A percentile compares a stretch with the other conserved stretches of the same genome.
Conservation (phyloP, 768 basidiomycete species). For the Suillus sp. region DNA sequence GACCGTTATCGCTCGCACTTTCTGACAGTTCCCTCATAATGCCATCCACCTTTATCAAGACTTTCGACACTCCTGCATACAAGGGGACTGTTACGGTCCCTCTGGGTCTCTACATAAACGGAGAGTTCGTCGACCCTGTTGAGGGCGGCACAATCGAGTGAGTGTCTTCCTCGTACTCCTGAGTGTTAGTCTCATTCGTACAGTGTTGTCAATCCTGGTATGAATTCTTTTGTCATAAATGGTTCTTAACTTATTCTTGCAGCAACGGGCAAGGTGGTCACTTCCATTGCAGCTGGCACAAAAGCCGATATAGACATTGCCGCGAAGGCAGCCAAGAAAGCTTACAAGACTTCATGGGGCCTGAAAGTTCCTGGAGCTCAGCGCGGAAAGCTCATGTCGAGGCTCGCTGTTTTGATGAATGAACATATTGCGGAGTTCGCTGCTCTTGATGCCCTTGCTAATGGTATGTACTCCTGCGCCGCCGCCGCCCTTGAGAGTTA, state of each 20-base stretch:
- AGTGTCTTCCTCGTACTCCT: conserved; percentile 24
- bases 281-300: conserved; percentile 54
- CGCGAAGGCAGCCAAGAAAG: conserved; percentile 61
- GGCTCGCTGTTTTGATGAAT: conserved; percentile 68
- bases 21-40: conserved; percentile 24
- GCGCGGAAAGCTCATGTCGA: conserved; percentile 56
- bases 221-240: conserved; percentile 16
- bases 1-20: neutral
- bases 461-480: conserved; percentile 42
- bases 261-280: conserved; percentile 65
- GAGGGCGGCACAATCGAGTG: conserved; percentile 63
- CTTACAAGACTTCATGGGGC: conserved; percentile 63
- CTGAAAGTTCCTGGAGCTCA: conserved; percentile 50
- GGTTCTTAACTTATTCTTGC: conserved; percentile 11
- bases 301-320: conserved; percentile 70
- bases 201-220: conserved; percentile 59
- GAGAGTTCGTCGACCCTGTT: conserved; percentile 49
- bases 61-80: conserved; percentile 56
- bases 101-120: conserved; percentile 73
- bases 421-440: conserved; percentile 57
- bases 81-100: conserved; percentile 57
- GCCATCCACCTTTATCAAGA: conserved; percentile 44
- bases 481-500: conserved; percentile 2
- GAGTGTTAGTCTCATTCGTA: conserved; percentile 9
- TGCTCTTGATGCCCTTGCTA: conserved; percentile 68